Evolutionary conservation across 164 flowering plant species (phyloP), one percentile per base, ranked within the genome.

Genomic region (Nymphaea thermarum): DNA sequence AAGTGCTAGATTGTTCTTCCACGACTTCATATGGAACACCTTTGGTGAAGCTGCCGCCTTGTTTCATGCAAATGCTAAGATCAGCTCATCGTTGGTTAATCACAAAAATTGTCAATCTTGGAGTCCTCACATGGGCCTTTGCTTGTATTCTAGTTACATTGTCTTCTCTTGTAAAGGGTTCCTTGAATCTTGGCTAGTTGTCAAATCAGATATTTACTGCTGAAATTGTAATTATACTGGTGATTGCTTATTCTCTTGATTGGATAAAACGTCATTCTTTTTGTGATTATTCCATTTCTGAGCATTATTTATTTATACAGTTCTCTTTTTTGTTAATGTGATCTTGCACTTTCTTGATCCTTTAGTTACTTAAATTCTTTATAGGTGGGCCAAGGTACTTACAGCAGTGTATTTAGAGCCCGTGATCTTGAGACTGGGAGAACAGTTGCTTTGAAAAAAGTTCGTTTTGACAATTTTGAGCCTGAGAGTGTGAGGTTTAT

Each of bases 301-400:
- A 16, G 10, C 16, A 8, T 55, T 55, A 8, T 55, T 55, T 55
- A 8, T 55, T 16, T 8, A 55, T 8, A 55, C 12, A 16, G 16
- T 10, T 16, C 16, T 10, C 12, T 10, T 55, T 55, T 55, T 55
- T 55, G 16, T 10, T 55, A 10, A 10, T 8, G 60, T 16, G 12
- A 55, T 55, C 10, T 55, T 16, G 60, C 12, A 55, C 1, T 55
- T 8, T 16, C 60, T 8, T 55, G 2, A 55, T 55, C 25, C 7
- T 62, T 62, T 0, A 12, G n/a, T 62, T 62, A 17, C 64, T 17
- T 62, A 62, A 62, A 17, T 73, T 63, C 12, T 66, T 62, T 44
- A 61, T 67, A 90, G 98, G 84, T 93, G 71, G 98, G 98, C 70
- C 96, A 93, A 85, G 98, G 98, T 43, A 89, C 98, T 64, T 93